phyloP scores from a whole-genome alignment of 78 protist species.

The Dictyostelium citrinum region DNA sequence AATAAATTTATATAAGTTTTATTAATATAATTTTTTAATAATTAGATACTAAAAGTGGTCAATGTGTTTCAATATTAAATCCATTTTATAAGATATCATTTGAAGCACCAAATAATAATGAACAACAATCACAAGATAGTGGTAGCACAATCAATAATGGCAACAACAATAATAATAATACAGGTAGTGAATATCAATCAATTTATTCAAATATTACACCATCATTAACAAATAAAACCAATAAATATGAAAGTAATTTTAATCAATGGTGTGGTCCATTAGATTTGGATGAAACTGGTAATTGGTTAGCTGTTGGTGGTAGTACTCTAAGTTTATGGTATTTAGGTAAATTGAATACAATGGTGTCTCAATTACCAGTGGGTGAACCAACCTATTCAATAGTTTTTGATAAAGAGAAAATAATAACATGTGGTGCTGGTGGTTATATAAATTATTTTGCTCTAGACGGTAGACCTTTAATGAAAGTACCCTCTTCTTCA shows the following conservation, averaged over 20 bases:
- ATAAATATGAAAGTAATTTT: background rate
- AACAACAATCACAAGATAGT: background rate
- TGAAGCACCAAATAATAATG: background rate
- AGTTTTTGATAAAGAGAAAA: constrained; percentile 34
- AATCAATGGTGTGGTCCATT: constrained; percentile 67
- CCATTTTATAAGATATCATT: constrained; percentile 28
- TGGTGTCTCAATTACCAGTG: constrained; percentile 14
- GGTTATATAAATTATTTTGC: constrained; percentile 37
- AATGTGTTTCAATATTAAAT: constrained; percentile 15
- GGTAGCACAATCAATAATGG: background rate
- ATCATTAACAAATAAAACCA: background rate
- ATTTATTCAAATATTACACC: background rate
- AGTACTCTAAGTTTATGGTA: constrained; percentile 52
- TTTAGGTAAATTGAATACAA: constrained; percentile 47
- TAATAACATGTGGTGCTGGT: constrained; percentile 37
- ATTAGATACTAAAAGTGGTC: background rate
- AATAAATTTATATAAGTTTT: background rate
- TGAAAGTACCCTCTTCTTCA: constrained; percentile 58
- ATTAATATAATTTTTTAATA: no score
- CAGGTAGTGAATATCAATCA: background rate
- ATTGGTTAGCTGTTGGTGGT: constrained; percentile 76
- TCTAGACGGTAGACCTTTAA: constrained; percentile 31
- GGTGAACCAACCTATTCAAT: constrained; percentile 30
- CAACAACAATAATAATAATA: background rate
- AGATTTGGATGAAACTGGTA: constrained; percentile 64